Evolutionary conservation across 768 basidiomycete species (phyloP).

Genomic region (Sistotremastrum niveocremeum): DNA sequence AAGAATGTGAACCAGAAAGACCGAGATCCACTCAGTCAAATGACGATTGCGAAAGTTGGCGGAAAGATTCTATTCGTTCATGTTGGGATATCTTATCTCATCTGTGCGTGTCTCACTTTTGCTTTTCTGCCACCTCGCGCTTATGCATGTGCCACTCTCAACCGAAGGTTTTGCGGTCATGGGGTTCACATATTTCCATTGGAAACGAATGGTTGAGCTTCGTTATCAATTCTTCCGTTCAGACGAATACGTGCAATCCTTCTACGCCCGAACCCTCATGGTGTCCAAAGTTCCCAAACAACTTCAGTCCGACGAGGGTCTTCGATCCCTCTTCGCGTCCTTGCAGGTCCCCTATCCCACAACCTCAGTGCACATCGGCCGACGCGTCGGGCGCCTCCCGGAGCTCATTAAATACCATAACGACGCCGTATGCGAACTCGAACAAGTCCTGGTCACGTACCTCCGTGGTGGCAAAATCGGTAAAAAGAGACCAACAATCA

Average conservation of each 20-base stretch:
- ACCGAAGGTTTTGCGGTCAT: conserved; percentile 40
- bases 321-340: conserved; percentile 60
- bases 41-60: conserved; percentile 75
- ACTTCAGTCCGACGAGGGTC: conserved; percentile 73
- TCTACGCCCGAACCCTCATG: conserved; percentile 88
- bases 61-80: conserved; percentile 71
- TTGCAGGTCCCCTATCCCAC: conserved; percentile 78
- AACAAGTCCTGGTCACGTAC: conserved; percentile 79
- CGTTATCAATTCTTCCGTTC: conserved; percentile 83
- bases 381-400: conserved; percentile 77
- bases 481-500: conserved; percentile 69
- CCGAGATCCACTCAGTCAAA: conserved; percentile 57
- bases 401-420: conserved; percentile 89
- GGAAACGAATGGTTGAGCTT: conserved; percentile 65
- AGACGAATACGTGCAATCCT: conserved; percentile 75
- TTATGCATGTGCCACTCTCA: conserved; percentile 2
- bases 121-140: conserved; percentile 2
- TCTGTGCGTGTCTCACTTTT: conserved; percentile 30
- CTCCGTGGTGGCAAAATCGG: conserved; percentile 72
- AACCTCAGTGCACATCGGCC: conserved; percentile 79
- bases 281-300: conserved; percentile 69
- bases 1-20: conserved; percentile 35
- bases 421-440: conserved; percentile 84
- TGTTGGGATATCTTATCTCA: conserved; percentile 68
- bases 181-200: conserved; percentile 58